Conservation (phyloP, 768 basidiomycete species). For the Mycena polygramma region DNA sequence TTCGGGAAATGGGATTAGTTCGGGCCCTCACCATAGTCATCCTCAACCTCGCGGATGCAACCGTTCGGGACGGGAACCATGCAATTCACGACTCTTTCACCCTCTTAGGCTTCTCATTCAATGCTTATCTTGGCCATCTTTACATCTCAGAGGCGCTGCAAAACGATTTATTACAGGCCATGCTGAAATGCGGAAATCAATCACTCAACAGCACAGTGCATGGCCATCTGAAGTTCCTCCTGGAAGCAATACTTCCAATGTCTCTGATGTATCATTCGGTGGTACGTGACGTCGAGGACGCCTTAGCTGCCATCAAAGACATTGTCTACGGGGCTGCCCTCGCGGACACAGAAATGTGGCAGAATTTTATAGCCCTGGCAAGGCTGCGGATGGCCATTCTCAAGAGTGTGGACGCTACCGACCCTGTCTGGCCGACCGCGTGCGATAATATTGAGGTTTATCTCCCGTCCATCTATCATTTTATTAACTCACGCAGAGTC, state of each 20-base stretch:
- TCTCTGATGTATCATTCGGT: background rate
- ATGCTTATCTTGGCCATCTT: too few relatives aligned
- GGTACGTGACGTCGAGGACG: background rate
- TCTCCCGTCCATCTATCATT: background rate
- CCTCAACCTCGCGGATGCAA: too few relatives aligned
- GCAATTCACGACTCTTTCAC: too few relatives aligned
- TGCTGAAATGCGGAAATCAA: too few relatives aligned
- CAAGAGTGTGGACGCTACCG: background rate
- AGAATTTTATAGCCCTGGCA: background rate
- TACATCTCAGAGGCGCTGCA: too few relatives aligned
- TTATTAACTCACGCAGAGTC: too few relatives aligned
- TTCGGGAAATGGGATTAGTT: too few relatives aligned
- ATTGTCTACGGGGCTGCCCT: background rate
- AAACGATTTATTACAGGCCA: too few relatives aligned
- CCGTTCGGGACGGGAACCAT: too few relatives aligned
- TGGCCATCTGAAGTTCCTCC: background rate
- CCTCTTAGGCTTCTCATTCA: too few relatives aligned
- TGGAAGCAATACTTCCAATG: background rate
- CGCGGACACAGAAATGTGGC: background rate
- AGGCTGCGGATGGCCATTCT: background rate
- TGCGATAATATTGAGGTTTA: slow-evolving; percentile 10
- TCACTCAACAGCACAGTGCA: too few relatives aligned
- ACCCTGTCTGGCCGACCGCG: background rate
- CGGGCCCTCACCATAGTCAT: too few relatives aligned
- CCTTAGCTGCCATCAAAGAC: background rate